Evolutionary conservation across 192 early-diverging fungal species (phyloP).

Genomic region (Lobulomyces angularis): DNA sequence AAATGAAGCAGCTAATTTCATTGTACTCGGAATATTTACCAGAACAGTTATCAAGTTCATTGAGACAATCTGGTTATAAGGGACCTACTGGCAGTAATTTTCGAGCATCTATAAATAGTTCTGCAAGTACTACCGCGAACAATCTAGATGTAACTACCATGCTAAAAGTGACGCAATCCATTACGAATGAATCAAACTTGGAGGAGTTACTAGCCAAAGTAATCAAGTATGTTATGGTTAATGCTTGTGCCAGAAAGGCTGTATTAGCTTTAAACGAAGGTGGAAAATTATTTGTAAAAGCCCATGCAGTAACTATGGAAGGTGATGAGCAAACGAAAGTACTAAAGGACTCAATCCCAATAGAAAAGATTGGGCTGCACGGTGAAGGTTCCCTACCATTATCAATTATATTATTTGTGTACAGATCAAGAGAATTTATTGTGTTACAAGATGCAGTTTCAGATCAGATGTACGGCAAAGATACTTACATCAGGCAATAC

Average conservation of each 20-base stretch:
- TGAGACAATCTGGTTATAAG: no score
- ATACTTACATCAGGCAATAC: constrained; percentile 23
- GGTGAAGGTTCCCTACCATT: constrained; percentile 19
- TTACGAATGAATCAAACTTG: constrained; percentile 31
- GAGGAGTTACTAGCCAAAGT: constrained; percentile 27
- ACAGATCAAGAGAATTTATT: constrained; percentile 21
- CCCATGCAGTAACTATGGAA: constrained; percentile 18
- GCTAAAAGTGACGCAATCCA: constrained; percentile 30
- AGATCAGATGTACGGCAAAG: constrained; percentile 21
- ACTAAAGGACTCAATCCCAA: constrained; percentile 11
- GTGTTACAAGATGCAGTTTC: constrained; percentile 21
- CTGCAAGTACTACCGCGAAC: no score
- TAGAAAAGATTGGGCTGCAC: no score
- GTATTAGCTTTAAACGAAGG: constrained; percentile 19
- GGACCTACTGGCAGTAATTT: no score
- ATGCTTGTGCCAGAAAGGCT: constrained; percentile 31
- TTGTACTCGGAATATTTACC: constrained; percentile 11
- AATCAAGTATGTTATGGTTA: constrained; percentile 29
- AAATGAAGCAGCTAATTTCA: constrained; percentile 10
- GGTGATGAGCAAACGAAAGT: constrained; percentile 3
- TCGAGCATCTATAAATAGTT: no score
- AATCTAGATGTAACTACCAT: constrained; percentile 39
- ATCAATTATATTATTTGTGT: constrained; percentile 26
- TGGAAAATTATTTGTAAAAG: constrained; percentile 20
- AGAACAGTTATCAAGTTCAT: no score